Base-by-base conservation (phyloP, 345 rosid genomes). In the Brassica nigra region DNA sequence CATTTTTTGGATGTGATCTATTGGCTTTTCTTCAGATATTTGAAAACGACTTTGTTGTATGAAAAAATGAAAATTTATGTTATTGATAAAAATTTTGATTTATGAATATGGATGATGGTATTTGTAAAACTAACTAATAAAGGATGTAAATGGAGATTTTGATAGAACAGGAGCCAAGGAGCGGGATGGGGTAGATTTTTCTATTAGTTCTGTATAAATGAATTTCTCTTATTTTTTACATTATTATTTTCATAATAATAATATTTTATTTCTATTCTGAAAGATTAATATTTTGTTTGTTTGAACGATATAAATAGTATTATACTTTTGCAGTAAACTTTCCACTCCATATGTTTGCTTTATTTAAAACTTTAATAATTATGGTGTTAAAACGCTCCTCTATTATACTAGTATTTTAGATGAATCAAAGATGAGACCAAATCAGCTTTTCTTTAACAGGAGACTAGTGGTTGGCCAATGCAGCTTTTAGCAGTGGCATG, bases 401-500 rank as follows among this genome's bases (percentile, higher is more conserved):
- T 33, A 47, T 57, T 47, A 23, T 0, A 54, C 2, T 54, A 63
- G 49, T 78, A 58, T 57, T 44, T 34, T 31, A 68, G 67, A 9
- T 63, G n/a, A 74, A 66, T n/a, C 57, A 68, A 74, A 63, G 66
- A 76, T 70, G 11, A 34, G 29, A 75, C 9, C 55, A 15, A 69
- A 65, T 71, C 2, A 70, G 64, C 76, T 63, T 7, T 15, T 33
- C 4, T 62, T 39, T 71, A 27, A 57, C 90, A 92, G 98, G 86
- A 87, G 76, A 81, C 84, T 6, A 77, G 83, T 39, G 97, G 92
- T 71, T 93, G 99, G 99, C 97, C 94, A 70, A 71, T 86, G 92
- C 99, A 95, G 74, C 99, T 95, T 70, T 78, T 95, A 79, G 86
- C 97, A 12, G 89, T 88, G 37, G 96, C 98, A 71, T 95, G 99